A percentile compares a stretch with the other conserved stretches of the same genome.
Evolutionary conservation across 2,329 filamentous ascomycete genomes (phyloP).

Genomic region (Aureobasidium vineae): DNA sequence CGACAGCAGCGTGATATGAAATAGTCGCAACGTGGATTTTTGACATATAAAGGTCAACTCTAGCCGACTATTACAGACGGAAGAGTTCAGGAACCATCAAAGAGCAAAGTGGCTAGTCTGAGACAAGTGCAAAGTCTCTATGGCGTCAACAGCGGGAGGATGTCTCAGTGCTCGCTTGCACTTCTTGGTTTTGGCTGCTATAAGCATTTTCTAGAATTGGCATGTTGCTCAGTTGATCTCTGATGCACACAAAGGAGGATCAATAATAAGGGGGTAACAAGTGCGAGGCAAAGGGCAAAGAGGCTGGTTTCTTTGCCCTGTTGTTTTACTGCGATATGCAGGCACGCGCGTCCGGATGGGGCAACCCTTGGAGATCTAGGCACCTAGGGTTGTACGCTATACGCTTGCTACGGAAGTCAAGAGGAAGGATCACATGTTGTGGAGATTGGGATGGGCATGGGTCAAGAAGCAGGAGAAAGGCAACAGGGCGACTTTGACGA

Average conservation of each 20-base stretch:
- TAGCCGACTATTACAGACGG: background rate
- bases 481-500: background rate
- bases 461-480: background rate
- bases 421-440: background rate
- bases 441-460: conserved; percentile 15
- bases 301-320: no score
- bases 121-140: background rate
- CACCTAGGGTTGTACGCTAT: background rate
- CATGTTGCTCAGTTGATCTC: background rate
- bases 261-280: no score
- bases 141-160: background rate
- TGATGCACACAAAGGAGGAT: background rate
- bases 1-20: no score
- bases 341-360: conserved; percentile 8
- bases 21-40: background rate
- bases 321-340: no score
- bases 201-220: conserved; percentile 1
- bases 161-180: background rate
- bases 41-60: background rate
- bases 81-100: background rate
- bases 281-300: no score
- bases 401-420: background rate
- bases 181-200: background rate
- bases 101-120: background rate
- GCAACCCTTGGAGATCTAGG: background rate